A percentile compares a stretch with the other conserved stretches of the same genome.
Conservation (phyloP, 78 protist genomes). For the Bigelowiella natans region DNA sequence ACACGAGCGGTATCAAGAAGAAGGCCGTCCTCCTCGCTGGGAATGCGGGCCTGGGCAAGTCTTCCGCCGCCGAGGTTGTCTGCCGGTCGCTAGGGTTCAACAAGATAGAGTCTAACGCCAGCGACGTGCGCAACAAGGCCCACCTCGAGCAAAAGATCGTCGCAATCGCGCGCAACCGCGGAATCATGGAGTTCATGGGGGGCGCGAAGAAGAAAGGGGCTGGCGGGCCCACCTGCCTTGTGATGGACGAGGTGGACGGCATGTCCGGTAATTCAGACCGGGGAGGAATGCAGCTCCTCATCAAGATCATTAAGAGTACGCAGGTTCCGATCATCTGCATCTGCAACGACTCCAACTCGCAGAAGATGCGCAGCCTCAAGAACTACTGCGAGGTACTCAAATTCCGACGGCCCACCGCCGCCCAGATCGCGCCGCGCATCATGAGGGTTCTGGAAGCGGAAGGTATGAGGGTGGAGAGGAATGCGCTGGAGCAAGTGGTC, state of each 20-base stretch:
- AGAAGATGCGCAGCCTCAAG: slow-evolving; percentile 14
- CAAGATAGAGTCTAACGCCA: slow-evolving; percentile 26
- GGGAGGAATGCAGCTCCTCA: slow-evolving; percentile 34
- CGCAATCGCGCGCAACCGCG: background rate
- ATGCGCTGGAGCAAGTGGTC: background rate
- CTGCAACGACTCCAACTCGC: slow-evolving; percentile 15
- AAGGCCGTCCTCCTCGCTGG: slow-evolving; percentile 21
- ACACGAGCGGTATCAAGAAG: background rate
- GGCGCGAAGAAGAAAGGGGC: background rate
- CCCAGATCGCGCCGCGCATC: background rate
- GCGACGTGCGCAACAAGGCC: slow-evolving; percentile 28
- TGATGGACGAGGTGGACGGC: slow-evolving; percentile 55
- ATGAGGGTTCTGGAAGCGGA: background rate
- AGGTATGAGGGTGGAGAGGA: background rate
- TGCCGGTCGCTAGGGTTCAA: slow-evolving; percentile 15
- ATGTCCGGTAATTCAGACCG: slow-evolving; percentile 41
- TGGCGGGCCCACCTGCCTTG: background rate
- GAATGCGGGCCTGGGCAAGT: slow-evolving; percentile 45
- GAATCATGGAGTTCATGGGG: slow-evolving; percentile 12
- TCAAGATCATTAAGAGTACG: background rate
- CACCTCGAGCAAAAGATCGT: background rate
- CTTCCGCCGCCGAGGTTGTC: slow-evolving; percentile 21
- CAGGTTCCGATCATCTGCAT: slow-evolving; percentile 37
- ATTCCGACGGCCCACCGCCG: slow-evolving; percentile 6
- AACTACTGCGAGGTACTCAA: slow-evolving; percentile 11